Evolutionary conservation across 768 basidiomycete species (phyloP), one percentile per base, ranked within the genome.

Genomic region (Amanita rubescens): DNA sequence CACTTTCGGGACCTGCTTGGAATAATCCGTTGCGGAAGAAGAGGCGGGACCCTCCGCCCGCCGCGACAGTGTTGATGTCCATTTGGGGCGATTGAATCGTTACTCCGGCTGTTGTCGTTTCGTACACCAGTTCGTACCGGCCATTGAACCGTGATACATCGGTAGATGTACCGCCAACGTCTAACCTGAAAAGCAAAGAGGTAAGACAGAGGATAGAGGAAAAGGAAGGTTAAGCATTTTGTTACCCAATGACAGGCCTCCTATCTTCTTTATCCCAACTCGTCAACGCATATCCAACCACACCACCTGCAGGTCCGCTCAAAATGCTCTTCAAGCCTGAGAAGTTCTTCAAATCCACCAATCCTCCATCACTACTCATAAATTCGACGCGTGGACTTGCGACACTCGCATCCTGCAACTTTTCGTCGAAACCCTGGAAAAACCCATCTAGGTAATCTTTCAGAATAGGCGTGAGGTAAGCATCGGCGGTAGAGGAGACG

Each of bases 61-160:
- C 94, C 6, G 94, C 94, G 45, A 96, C 93, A 5, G 91, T 93
- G 65, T 95, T 95, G 67, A 97, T 94, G 62, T 96, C 94, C 15
- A 97, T 78, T 60, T 95, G 93, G 0, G 94, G 91, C 1, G 86
- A 87, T 63, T 94, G 91, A 49, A 97, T 90, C 0, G 88, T 88
- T 17, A 96, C 86, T 1, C 94, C 92, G 0, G 94, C 94, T 0
- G 94, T 97, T 0, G 94, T 95, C 0, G 94, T 94, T 66, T 97
- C 94, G 62, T 93, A 95, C 2, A 95, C 91, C 15, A 91, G 78
- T 65, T 97, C 94, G 63, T 93, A 94, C 30, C 87, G 76, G 0
- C 94, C 95, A 15, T 88, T 87, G 64, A 87, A 97, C 32, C 95
- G 81, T 5, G 93, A 95, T 2, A 96, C 94, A 62, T 98, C 94